Evolutionary conservation across 192 early-diverging fungal genomes (phyloP).

Genomic region (Coemansia sp.): DNA sequence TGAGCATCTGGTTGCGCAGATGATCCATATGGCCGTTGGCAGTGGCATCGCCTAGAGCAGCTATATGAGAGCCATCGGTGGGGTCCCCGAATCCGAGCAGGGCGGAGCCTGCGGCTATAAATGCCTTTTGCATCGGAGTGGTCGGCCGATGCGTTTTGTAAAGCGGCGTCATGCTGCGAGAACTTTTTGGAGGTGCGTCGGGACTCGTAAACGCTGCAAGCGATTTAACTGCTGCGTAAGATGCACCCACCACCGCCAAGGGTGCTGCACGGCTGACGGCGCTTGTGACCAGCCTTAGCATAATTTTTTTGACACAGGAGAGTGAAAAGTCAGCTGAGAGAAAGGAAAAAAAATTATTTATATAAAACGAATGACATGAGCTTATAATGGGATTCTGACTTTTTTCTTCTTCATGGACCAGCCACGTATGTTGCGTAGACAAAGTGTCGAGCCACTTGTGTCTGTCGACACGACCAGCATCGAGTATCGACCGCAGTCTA

Average conservation of each 20-base stretch:
- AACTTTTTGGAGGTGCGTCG: constrained; percentile 30
- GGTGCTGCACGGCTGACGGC: constrained; percentile 25
- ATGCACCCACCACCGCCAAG: constrained; percentile 30
- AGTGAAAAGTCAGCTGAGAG: not conserved
- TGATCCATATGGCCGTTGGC: constrained; percentile 62
- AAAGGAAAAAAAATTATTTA: not conserved
- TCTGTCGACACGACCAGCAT: constrained; percentile 28
- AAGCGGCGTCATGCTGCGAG: constrained; percentile 45
- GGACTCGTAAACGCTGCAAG: constrained; percentile 48
- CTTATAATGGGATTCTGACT: not conserved
- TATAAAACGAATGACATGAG: too few species aligned
- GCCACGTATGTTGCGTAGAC: not conserved
- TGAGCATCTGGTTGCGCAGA: constrained; percentile 79
- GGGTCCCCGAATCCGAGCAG: constrained; percentile 76
- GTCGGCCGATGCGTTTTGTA: constrained; percentile 66
- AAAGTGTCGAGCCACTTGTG: constrained; percentile 38
- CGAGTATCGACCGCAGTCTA: constrained; percentile 28
- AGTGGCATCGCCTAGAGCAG: constrained; percentile 83
- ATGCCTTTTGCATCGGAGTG: constrained; percentile 58
- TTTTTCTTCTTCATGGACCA: not conserved
- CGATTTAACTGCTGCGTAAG: constrained; percentile 24
- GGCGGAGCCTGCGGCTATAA: constrained; percentile 73
- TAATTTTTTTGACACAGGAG: too few species aligned
- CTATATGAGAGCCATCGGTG: constrained; percentile 53
- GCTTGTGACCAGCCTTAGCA: constrained; percentile 21